Base-by-base conservation (phyloP, 805 yeast genomes). In the Candida rishiriensis region DNA sequence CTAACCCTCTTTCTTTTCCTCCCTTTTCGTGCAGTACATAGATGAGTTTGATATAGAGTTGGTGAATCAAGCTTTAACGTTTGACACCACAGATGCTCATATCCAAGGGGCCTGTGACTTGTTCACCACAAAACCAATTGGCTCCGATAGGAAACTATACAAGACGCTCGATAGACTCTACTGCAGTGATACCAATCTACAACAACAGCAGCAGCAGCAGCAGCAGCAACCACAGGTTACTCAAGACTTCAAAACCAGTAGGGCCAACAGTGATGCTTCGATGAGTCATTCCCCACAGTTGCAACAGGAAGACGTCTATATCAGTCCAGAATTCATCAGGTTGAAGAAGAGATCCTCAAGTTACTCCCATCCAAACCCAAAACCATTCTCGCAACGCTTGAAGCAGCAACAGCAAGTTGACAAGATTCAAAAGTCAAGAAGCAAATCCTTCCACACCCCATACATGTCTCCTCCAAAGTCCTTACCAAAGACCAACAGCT, bases 21-120 rank as follows among this genome's bases (percentile, higher is more conserved):
- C 18, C 11, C 32, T 12, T 34, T 29, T 17, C 21, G 11, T 45
- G 21, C 50, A 89, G 91, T 93, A 88, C 66, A 83, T 93, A 47
- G 98, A 93, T 62, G 93, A 85, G 59, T 83, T 88, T 34, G 97
- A 90, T 57, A 81, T 93, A n/a, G 97, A 89, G 63, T 75, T 85
- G 54, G 85, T 93, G 33, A 89, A 89, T 59, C 95, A 89, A 58
- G 85, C 88, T 43, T 77, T 93, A 44, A 81, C 82, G 52, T 88
- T 88, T 53, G 86, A 82, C 51, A 81, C 89, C 3, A 72, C 78
- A 1, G 95, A 85, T 53, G 79, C 85, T 57, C 83, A 76, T 53
- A 80, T 93, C 34, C 77, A 78, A 44, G 98, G 97, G 11, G 89
- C 95, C 21, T 83, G 96, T 61, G 99, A 93, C 60, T 74, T 93